Evolutionary conservation across 208 protist genomes (phyloP), one percentile per base, ranked within the genome.

Genomic region (Wallacemonas sp.): DNA sequence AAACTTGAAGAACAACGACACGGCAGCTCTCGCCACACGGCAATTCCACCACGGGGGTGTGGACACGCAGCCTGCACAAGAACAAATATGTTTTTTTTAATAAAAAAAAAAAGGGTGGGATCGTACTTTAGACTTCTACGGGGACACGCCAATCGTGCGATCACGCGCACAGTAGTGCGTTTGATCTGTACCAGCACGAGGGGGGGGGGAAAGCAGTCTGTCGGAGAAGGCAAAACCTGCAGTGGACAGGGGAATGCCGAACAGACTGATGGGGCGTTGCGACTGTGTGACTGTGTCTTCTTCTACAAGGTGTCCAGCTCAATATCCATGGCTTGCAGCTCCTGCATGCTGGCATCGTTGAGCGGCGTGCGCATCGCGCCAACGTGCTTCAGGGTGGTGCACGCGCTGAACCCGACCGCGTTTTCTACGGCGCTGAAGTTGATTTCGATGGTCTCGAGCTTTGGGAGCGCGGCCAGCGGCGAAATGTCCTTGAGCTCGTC

Each of bases 401-500:
- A 59, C 29, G 7, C 20, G 31, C n/a, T 31, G 16, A 59, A 25
- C 11, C 52, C 52, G 8, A 25, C 32, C 5, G 52, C 52, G 32
- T 59, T 59, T n/a, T 20, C 52, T 2, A 59, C 52, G 32, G 31
- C 32, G 32, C 52, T 59, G 52, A 59, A 59, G 32, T 59, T 59
- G 11, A 12, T 29, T 3, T 59, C 52, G 12, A 59, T 36, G 4
- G 2, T 2, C n/a, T 59, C 26, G 20, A 59, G 26, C n/a, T 42
- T 36, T 23, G 52, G 52, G 10, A 59, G 52, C 31, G 52, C 11
- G 3, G 29, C 52, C 3, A 59, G 52, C n/a, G 52, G 52, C 3
- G 52, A 36, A 28, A 59, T 59, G 52, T 42, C 52, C 52, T 59
- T 59, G 31, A 59, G 52, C 20, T 36, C 18, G 16, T 2, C 10